These are phyloP conservation scores for Hirsutella rhossiliensis DNA, from an alignment of 2,329 filamentous ascomycete genomes.

Conservation along the genomic window DNA sequence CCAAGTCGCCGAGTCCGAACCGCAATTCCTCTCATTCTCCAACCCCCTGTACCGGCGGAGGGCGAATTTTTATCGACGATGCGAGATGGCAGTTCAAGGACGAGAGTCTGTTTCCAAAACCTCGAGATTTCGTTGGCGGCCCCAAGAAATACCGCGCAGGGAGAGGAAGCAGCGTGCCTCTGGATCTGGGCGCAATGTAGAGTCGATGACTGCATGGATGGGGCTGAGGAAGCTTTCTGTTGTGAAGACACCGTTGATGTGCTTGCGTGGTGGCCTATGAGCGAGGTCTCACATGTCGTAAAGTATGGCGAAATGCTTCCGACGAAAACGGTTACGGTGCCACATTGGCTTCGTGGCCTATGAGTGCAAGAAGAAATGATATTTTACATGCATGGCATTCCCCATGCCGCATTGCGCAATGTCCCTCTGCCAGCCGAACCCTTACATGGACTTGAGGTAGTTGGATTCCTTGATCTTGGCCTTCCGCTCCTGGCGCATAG, in stretches of 20 bases:
- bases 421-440: not conserved
- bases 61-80: slow-evolving; percentile 56
- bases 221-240: not conserved
- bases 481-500: slow-evolving; percentile 64
- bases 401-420: slow-evolving; percentile 14
- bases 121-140: slow-evolving; percentile 65
- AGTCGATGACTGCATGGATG: not conserved
- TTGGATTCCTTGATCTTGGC: slow-evolving; percentile 74
- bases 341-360: not conserved
- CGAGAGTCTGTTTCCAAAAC: slow-evolving; percentile 72
- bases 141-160: slow-evolving; percentile 77
- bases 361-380: not conserved
- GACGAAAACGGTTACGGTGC: not conserved
- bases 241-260: not conserved
- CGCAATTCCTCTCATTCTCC: slow-evolving; percentile 16
- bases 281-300: not conserved
- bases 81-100: slow-evolving; percentile 76
- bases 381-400: slow-evolving; percentile 15
- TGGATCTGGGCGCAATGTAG: slow-evolving; percentile 54
- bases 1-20: slow-evolving; percentile 35
- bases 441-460: slow-evolving; percentile 70
- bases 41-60: slow-evolving; percentile 14
- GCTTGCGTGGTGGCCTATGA: not conserved
- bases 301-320: not conserved
- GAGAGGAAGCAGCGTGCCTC: slow-evolving; percentile 82